Percentiles rank a stretch among this genome's conserved stretches.
These are phyloP conservation scores for Neocucurbitaria cava DNA, from an alignment of 2,329 filamentous ascomycete species.

Conservation along the genomic window DNA sequence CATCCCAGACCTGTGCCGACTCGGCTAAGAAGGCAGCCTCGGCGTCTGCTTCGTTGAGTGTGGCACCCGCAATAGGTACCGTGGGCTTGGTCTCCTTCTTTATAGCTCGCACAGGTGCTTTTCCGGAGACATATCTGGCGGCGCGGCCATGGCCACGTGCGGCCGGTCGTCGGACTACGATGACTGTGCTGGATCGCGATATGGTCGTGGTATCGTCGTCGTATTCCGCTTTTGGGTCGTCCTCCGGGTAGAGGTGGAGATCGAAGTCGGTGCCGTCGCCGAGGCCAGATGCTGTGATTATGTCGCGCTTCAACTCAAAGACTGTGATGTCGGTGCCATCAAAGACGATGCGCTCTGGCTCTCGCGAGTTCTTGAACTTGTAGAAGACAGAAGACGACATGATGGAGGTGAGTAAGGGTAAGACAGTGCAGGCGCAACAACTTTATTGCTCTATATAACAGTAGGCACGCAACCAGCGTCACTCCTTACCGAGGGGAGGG, in stretches of 20 bases:
- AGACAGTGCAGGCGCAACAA: conserved; percentile 27
- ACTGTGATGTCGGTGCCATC: conserved; percentile 98
- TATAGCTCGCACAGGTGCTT: conserved; percentile 82
- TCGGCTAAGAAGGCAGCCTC: conserved; percentile 91
- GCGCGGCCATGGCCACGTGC: conserved; percentile 87
- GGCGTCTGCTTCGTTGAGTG: conserved; percentile 89
- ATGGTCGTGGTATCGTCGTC: conserved; percentile 99
- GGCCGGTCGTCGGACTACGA: conserved; percentile 85
- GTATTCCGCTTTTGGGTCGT: conserved; percentile 86
- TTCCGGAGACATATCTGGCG: conserved; percentile 93
- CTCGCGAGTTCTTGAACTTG: conserved; percentile 99
- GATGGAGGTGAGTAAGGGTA: conserved; percentile 16
- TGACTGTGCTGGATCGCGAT: conserved; percentile 89
- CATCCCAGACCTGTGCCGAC: conserved; percentile 89
- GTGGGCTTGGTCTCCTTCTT: conserved; percentile 73
- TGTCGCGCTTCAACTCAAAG: conserved; percentile 98
- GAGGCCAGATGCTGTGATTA: conserved; percentile 91
- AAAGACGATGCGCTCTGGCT: conserved; percentile 92
- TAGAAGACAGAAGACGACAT: conserved; percentile 99
- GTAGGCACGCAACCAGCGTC: conserved; percentile 14
- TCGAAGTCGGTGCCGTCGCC: conserved; percentile 98
- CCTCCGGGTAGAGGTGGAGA: conserved; percentile 90
- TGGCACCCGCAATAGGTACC: conserved; percentile 55
- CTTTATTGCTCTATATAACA: conserved; percentile 34
- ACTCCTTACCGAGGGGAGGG: conserved; percentile 8